These are phyloP conservation scores for Zoysia japonica DNA, from an alignment of 176 grass and related monocot species.

Conservation along the genomic window DNA sequence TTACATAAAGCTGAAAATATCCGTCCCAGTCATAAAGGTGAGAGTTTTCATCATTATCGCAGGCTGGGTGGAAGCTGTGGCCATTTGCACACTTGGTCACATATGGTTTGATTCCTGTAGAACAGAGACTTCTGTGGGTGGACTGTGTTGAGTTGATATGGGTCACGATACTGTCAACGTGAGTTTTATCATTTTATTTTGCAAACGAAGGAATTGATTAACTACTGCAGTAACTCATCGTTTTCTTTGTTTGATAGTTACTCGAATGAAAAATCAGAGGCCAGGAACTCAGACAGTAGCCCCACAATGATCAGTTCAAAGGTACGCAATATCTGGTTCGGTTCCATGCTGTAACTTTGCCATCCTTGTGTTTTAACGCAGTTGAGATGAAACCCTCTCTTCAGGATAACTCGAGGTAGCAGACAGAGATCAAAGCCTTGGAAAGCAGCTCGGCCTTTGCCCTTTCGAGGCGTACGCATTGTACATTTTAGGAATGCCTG, in stretches of 20 bases:
- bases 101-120: constrained; percentile 83
- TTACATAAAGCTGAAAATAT: background rate
- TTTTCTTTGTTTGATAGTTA: constrained; percentile 51
- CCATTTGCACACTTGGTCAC: constrained; percentile 92
- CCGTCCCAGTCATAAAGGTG: constrained; percentile 1
- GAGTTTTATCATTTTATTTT: constrained; percentile 29
- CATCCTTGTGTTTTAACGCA: constrained; percentile 2
- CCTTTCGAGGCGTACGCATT: constrained; percentile 22
- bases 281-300: constrained; percentile 58
- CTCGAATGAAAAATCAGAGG: constrained; percentile 97
- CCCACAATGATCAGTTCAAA: constrained; percentile 15
- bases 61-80: constrained; percentile 99
- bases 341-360: background rate
- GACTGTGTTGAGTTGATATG: constrained; percentile 91
- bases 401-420: constrained; percentile 39
- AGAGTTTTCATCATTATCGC: constrained; percentile 25
- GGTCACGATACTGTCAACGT: constrained; percentile 98
- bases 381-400: background rate
- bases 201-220: background rate
- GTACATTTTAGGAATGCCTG: constrained; percentile 25
- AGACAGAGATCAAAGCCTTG: background rate
- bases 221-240: background rate
- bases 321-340: constrained; percentile 15
- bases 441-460: background rate
- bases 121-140: constrained; percentile 96